These are phyloP conservation scores for Primulina tabacum DNA, from an alignment of 257 asterid species.

Conservation along the genomic window DNA sequence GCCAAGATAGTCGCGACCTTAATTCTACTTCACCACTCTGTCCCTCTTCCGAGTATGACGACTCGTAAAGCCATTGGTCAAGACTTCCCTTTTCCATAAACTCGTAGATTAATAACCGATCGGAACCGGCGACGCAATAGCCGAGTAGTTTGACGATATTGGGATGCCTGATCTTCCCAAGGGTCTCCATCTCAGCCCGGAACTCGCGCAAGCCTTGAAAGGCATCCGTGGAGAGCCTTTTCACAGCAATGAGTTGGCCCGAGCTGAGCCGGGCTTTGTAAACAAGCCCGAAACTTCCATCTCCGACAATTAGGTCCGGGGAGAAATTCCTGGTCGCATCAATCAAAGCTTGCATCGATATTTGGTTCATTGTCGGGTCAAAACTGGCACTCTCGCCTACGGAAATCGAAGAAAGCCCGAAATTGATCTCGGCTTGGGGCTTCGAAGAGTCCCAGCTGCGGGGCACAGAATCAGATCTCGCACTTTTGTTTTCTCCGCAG, in stretches of 20 bases:
- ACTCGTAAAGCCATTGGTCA: constrained; percentile 86
- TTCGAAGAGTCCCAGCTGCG: constrained; percentile 14
- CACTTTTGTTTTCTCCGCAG: constrained; percentile 36
- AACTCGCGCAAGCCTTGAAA: constrained; percentile 88
- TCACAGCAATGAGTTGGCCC: constrained; percentile 71
- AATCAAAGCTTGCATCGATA: constrained; percentile 72
- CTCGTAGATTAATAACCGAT: constrained; percentile 76
- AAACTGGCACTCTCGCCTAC: constrained; percentile 62
- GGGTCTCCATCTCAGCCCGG: constrained; percentile 92
- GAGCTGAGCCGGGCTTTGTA: constrained; percentile 68
- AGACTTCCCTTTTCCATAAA: constrained; percentile 72
- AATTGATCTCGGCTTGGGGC: constrained; percentile 25
- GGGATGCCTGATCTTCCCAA: constrained; percentile 68
- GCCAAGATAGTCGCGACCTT: constrained; percentile 56
- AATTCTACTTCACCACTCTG: constrained; percentile 17
- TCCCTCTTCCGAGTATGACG: constrained; percentile 35
- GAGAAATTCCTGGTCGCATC: constrained; percentile 66
- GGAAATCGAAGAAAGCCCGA: constrained; percentile 29
- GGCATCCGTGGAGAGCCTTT: constrained; percentile 68
- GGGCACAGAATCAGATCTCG: constrained; percentile 21
- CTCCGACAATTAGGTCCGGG: constrained; percentile 72
- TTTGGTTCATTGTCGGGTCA: constrained; percentile 48
- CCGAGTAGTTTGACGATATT: constrained; percentile 74
- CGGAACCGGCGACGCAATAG: constrained; percentile 58
- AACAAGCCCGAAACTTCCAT: constrained; percentile 86